A percentile compares a stretch with the other conserved stretches of the same genome.
phyloP scores from a whole-genome alignment of 2,329 filamentous ascomycete species.

The Coleophoma eucalyptorum region DNA sequence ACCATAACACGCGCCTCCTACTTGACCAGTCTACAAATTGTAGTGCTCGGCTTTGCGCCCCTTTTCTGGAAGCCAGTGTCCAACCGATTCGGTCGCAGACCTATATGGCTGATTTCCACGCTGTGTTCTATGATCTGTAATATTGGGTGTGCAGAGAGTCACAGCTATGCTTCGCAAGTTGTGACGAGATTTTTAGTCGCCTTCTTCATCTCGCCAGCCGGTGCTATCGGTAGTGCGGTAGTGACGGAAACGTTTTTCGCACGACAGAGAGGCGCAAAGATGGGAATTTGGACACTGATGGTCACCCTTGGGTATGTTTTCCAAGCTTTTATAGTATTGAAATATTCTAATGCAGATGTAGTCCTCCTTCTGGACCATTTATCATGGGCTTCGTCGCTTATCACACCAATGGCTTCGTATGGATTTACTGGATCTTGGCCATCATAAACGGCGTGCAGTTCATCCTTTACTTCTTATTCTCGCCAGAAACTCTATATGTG shows the following conservation, averaged over 20 bases:
- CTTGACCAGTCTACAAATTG: slow-evolving; percentile 48
- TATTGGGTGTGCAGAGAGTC: slow-evolving; percentile 44
- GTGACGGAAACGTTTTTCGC: slow-evolving; percentile 54
- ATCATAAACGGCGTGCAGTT: slow-evolving; percentile 53
- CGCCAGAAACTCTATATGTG: slow-evolving; percentile 51
- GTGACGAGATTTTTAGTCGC: slow-evolving; percentile 42
- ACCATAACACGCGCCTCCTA: slow-evolving; percentile 41
- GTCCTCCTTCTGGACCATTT: slow-evolving; percentile 18
- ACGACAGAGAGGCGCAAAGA: slow-evolving; percentile 44
- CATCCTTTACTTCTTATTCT: slow-evolving; percentile 50
- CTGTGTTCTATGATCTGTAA: slow-evolving; percentile 42
- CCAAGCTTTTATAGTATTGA: too few species aligned
- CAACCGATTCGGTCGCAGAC: slow-evolving; percentile 44
- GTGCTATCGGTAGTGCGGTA: slow-evolving; percentile 48
- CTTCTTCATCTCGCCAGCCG: slow-evolving; percentile 51
- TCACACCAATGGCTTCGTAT: slow-evolving; percentile 42
- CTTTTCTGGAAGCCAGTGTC: slow-evolving; percentile 50
- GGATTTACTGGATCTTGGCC: slow-evolving; percentile 50
- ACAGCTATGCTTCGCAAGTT: slow-evolving; percentile 41
- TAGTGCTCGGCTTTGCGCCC: slow-evolving; percentile 43
- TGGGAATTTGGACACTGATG: slow-evolving; percentile 48
- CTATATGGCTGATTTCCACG: slow-evolving; percentile 45
- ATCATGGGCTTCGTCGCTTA: slow-evolving; percentile 38
- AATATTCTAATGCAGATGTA: not conserved
- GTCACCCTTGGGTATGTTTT: slow-evolving; percentile 11